Conservation (phyloP, 208 protist genomes). For the Leishmania arabica region DNA sequence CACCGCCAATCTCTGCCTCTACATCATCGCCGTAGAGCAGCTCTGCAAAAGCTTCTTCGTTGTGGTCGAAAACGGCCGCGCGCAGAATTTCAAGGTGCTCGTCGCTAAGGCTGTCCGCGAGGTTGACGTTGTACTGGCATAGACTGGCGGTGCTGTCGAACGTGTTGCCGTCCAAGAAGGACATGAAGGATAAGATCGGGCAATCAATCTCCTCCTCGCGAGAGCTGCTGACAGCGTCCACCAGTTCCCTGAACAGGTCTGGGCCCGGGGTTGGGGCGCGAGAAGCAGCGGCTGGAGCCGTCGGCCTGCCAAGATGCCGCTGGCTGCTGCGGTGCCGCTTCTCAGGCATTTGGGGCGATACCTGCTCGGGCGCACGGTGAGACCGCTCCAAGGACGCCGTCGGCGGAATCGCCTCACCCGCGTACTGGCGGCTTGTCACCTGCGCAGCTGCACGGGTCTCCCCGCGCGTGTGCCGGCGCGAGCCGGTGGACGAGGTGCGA, state of each 20-base stretch:
- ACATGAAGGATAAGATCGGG: conserved; percentile 55
- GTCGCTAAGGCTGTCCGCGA: conserved; percentile 76
- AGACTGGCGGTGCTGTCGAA: conserved; percentile 65
- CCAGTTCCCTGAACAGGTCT: background rate
- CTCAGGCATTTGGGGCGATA: background rate
- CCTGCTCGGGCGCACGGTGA: conserved; percentile 4
- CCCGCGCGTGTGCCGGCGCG: conserved; percentile 2
- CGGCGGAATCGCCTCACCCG: conserved; percentile 1
- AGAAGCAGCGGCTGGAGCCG: background rate
- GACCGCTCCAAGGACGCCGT: background rate
- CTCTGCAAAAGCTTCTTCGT: conserved; percentile 82
- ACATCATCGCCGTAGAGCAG: conserved; percentile 86
- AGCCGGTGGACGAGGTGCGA: conserved; percentile 24
- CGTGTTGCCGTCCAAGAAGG: conserved; percentile 75
- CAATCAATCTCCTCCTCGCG: conserved; percentile 26
- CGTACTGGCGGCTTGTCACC: conserved; percentile 13
- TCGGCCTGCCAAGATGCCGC: background rate
- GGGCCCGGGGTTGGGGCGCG: background rate
- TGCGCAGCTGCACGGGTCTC: background rate
- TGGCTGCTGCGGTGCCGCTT: conserved; percentile 2
- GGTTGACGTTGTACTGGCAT: conserved; percentile 73
- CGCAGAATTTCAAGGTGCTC: conserved; percentile 72
- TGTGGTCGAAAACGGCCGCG: conserved; percentile 58
- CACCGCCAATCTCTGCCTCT: conserved; percentile 34
- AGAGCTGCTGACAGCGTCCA: conserved; percentile 27